Evolutionary conservation across 2,329 filamentous ascomycete genomes (phyloP), one percentile per base, ranked within the genome.

Genomic region (Aureobasidium subglaciale): DNA sequence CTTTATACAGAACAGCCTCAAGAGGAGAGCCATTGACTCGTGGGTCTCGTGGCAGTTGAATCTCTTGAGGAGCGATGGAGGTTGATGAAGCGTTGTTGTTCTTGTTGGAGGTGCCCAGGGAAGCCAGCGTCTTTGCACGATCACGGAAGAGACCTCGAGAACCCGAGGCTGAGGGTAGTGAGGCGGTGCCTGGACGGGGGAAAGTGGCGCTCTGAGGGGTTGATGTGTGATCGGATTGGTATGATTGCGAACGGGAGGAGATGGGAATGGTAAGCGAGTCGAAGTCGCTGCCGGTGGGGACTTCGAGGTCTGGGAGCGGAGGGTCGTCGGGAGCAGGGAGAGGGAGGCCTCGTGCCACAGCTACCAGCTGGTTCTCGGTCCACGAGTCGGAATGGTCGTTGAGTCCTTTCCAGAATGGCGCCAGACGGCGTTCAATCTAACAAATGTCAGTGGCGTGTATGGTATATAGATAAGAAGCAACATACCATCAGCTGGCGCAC

Each of bases 301-400:
- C 63, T 78, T 79, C 61, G 60, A 82, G 73, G 63, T 93, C 87
- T 5, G 86, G 81, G 10, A 54, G 50, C 4, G 89, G 88, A 2
- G 90, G 83, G 63, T 91, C 84, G 69, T 96, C 90, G 43, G 92
- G 82, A 7, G 88, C 81, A 11, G 93, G 93, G 49, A 97, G 84
- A 3, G 88, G 83, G 56, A 95, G 79, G 18, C 89, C 91, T 65
- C 90, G 84, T 48, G 87, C 93, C 22, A 89, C 90, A 56, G 92
- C 90, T 64, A 96, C 83, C n/a, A 99, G 82, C 71, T 99, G 93
- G 70, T 93, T 85, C 66, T 99, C 93, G 11, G 90, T 87, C 93
- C 93, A 99, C 52, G 83, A 87, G 20, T 88, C 82, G 15, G 85
- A 86, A 70, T 93, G 90, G 69, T 97, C 91, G 61, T 96, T 86